A percentile compares a stretch with the other conserved stretches of the same genome.
These are phyloP conservation scores for Epichloe baconii DNA, from an alignment of 2,329 filamentous ascomycete genomes.

Conservation along the genomic window DNA sequence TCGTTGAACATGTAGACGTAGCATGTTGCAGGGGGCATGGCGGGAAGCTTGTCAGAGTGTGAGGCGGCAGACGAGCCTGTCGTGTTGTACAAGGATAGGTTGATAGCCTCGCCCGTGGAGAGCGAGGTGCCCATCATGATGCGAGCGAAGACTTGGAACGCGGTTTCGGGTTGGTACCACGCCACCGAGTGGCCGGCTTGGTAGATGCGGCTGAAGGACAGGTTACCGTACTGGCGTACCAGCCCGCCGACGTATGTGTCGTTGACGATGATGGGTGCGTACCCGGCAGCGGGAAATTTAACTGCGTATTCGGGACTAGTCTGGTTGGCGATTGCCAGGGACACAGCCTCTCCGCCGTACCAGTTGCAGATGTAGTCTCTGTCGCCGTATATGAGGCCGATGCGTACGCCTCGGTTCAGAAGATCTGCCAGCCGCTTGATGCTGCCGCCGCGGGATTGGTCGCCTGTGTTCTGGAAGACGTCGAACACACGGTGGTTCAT, in stretches of 20 bases:
- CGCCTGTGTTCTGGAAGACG: conserved; percentile 38
- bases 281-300: conserved; percentile 53
- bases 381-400: conserved; percentile 60
- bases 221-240: conserved; percentile 65
- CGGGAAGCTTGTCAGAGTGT: conserved; percentile 37
- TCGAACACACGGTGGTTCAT: conserved; percentile 31
- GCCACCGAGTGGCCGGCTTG: conserved; percentile 52
- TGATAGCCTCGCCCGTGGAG: conserved; percentile 38
- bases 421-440: conserved; percentile 46
- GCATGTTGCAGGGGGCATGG: conserved; percentile 39
- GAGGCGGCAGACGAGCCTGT: conserved; percentile 39
- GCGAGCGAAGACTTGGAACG: conserved; percentile 47
- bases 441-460: conserved; percentile 51
- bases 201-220: conserved; percentile 54
- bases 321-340: conserved; percentile 44
- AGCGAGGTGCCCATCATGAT: conserved; percentile 43
- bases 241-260: conserved; percentile 55
- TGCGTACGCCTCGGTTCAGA: conserved; percentile 47
- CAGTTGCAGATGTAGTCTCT: conserved; percentile 54
- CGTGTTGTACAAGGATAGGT: conserved; percentile 40
- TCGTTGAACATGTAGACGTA: conserved; percentile 39
- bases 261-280: conserved; percentile 59
- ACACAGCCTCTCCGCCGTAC: conserved; percentile 63
- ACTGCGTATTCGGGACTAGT: conserved; percentile 32
- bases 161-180: conserved; percentile 46